Evolutionary conservation across 129 eudicot genomes (phyloP).

Genomic region (Lonicera japonica): DNA sequence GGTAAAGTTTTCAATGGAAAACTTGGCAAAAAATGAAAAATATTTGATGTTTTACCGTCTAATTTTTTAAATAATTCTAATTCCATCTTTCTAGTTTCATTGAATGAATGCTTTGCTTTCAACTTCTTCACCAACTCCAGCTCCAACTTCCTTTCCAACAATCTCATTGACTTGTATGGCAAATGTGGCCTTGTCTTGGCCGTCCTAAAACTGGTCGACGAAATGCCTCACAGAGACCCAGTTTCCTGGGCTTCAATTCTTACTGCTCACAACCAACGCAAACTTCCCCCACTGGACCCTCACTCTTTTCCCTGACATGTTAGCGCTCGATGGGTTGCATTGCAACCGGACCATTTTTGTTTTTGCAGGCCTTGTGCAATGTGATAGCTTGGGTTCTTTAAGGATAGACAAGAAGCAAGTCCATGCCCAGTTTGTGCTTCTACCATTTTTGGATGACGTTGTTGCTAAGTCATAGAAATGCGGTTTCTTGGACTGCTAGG

Average conservation of each 20-base stretch:
- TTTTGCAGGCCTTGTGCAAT: conserved; percentile 52
- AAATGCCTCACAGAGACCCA: conserved; percentile 60
- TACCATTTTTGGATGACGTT: conserved; percentile 47
- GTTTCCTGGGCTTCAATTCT: conserved; percentile 83
- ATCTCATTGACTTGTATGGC: conserved; percentile 42
- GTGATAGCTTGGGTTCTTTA: conserved; percentile 44
- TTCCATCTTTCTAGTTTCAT: too few relatives aligned
- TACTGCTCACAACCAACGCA: conserved; percentile 61
- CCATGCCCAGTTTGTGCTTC: conserved; percentile 52
- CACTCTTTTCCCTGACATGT: conserved; percentile 39
- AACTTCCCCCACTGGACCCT: conserved; percentile 39
- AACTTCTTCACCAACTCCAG: conserved; percentile 42
- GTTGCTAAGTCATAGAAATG: conserved; percentile 57
- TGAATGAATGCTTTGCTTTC: too few relatives aligned
- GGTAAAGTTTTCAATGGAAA: too few relatives aligned
- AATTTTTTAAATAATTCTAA: too few relatives aligned
- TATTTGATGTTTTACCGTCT: too few relatives aligned
- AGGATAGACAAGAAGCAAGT: conserved; percentile 59
- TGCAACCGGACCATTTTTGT: conserved; percentile 78
- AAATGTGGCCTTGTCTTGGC: conserved; percentile 47
- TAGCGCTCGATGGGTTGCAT: conserved; percentile 29
- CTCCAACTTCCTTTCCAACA: conserved; percentile 53
- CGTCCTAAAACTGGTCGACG: conserved; percentile 74
- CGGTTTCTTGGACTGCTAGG: conserved; percentile 62
- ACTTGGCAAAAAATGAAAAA: too few relatives aligned